A percentile compares a stretch with the other conserved stretches of the same genome.
phyloP scores from a whole-genome alignment of 345 rosid genomes.

The Boechera retrofracta region DNA sequence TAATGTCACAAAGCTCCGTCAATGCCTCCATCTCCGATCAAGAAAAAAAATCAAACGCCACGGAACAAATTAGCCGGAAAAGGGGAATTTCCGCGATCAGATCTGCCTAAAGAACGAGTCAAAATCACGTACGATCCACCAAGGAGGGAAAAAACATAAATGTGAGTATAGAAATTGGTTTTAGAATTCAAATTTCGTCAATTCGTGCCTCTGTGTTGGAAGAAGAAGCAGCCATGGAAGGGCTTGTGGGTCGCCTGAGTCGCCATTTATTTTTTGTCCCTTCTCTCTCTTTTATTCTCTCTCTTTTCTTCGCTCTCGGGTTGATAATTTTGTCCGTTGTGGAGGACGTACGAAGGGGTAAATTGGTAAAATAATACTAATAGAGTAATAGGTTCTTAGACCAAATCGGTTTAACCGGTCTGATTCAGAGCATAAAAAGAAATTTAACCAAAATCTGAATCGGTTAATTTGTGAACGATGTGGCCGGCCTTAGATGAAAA shows the following conservation, averaged over 20 bases:
- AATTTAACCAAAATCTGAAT: no score
- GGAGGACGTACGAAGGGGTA: slow-evolving; percentile 8
- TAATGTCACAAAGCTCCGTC: slow-evolving; percentile 83
- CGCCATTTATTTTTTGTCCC: slow-evolving; percentile 32
- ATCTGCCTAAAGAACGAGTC: slow-evolving; percentile 42
- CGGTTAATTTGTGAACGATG: background rate
- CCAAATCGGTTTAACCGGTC: slow-evolving; percentile 17
- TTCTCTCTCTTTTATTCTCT: background rate
- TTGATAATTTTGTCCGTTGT: slow-evolving; percentile 34
- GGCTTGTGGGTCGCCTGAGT: slow-evolving; percentile 30
- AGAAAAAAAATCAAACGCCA: slow-evolving; percentile 6
- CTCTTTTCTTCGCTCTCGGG: background rate
- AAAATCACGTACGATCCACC: slow-evolving; percentile 30
- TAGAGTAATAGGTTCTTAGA: background rate
- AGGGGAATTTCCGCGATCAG: slow-evolving; percentile 28
- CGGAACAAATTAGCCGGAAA: background rate
- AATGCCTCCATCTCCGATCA: slow-evolving; percentile 72
- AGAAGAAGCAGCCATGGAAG: slow-evolving; percentile 39
- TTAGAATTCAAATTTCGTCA: background rate
- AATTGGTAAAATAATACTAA: background rate
- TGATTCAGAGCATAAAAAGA: background rate
- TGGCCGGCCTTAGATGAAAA: no score
- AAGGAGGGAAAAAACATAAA: slow-evolving; percentile 22
- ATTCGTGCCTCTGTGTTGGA: slow-evolving; percentile 23
- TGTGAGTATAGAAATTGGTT: slow-evolving; percentile 1